Percentiles rank a stretch among this genome's conserved stretches.
Evolutionary conservation across 2,329 filamentous ascomycete species (phyloP).

Genomic region (Helotiales sp.): DNA sequence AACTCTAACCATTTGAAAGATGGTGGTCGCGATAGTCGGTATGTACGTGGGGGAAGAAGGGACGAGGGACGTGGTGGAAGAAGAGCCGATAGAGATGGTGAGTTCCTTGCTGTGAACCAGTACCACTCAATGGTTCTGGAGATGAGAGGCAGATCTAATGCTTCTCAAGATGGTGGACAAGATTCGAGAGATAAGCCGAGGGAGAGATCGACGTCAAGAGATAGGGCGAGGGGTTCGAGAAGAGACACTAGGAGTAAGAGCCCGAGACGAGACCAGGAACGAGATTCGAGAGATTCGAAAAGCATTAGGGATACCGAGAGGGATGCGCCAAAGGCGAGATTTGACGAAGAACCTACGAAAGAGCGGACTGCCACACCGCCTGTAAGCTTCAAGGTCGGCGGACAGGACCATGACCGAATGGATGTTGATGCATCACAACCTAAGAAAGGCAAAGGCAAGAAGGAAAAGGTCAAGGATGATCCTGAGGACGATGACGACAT

Average conservation of each 20-base stretch:
- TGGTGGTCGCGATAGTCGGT: slow-evolving; percentile 19
- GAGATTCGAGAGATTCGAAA: not conserved
- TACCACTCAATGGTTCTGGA: not conserved
- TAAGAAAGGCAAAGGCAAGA: slow-evolving; percentile 32
- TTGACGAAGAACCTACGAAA: slow-evolving; percentile 21
- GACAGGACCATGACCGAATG: slow-evolving; percentile 33
- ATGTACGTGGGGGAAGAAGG: slow-evolving; percentile 22
- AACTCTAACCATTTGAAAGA: slow-evolving; percentile 23
- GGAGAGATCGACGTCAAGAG: slow-evolving; percentile 22
- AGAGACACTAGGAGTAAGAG: slow-evolving; percentile 19
- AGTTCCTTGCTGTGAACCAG: slow-evolving; percentile 4
- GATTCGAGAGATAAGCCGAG: slow-evolving; percentile 21
- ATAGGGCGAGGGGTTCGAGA: slow-evolving; percentile 17
- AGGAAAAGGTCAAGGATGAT: slow-evolving; percentile 14
- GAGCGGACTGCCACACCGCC: slow-evolving; percentile 31
- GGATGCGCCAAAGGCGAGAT: slow-evolving; percentile 12
- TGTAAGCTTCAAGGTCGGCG: slow-evolving; percentile 33
- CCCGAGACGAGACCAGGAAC: slow-evolving; percentile 18
- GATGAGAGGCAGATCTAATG: slow-evolving; percentile 15
- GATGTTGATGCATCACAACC: slow-evolving; percentile 30
- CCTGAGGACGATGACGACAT: slow-evolving; percentile 51
- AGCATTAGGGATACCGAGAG: slow-evolving; percentile 5
- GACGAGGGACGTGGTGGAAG: slow-evolving; percentile 22
- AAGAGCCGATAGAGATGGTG: slow-evolving; percentile 18
- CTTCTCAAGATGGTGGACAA: slow-evolving; percentile 24